Base-by-base conservation (phyloP, 1,284 basidiomycete genomes). In the Ceratobasidium sp. region DNA sequence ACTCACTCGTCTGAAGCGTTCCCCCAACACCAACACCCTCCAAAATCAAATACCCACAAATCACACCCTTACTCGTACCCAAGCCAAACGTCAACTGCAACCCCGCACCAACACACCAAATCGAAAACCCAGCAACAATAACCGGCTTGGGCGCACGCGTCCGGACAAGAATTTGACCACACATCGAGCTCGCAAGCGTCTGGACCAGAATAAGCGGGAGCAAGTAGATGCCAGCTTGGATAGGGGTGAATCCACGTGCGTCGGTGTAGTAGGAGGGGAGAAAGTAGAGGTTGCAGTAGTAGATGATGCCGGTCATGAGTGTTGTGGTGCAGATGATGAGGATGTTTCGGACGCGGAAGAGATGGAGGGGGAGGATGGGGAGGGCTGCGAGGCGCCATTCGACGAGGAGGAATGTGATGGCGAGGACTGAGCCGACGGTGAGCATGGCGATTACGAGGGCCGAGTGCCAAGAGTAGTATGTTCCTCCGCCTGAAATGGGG, bases 261-360 rank as follows among this genome's bases (percentile, higher is more conserved):
- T 77, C 75, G 14, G 75, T 77, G 55, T 77, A 77, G 65, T 77
- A 77, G 46, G 64, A 68, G 23, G 75, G 75, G 16, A 77, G 75
- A n/a, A 77, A 77, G 30, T 77, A 77, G 54, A 77, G 65, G 65
- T 77, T 77, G 65, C 75, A 77, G 54, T 68, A 77, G 46, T 68
- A 77, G 54, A 77, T 68, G 41, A 77, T 60, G 27, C 75, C 75
- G 33, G 75, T 77, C 54, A 77, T 59, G 54, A 77, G 44, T 1
- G 75, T 77, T 23, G 75, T 50, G 18, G 75, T 77, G 20, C 33
- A 77, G 23, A 77, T 68, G 46, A 77, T 77, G 27, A 77, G n/a
- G 44, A 77, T 68, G 55, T 77, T 77, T 68, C 57, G 54, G 16
- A 77, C 55, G 27, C 75, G 64, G 44, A 77, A 77, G 33, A 77